A percentile compares a stretch with the other conserved stretches of the same genome.
Conservation (phyloP, 108 stramenopile genomes). For the Skeletonema potamos region DNA sequence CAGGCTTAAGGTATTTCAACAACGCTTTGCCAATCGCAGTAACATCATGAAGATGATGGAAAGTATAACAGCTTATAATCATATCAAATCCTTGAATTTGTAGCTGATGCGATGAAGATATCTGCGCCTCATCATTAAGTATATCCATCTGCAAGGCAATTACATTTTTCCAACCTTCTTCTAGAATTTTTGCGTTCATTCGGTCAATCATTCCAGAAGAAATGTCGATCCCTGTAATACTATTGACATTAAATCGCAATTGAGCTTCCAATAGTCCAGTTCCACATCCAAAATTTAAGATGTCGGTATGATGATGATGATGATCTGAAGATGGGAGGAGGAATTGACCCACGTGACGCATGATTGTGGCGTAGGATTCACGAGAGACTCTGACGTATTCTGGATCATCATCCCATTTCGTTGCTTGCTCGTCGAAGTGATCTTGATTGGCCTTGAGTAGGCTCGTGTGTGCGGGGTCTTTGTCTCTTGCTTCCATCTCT, state of each 20-base stretch:
- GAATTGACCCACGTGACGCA: background rate
- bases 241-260: background rate
- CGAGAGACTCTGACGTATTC: background rate
- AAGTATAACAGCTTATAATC: background rate
- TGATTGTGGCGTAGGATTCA: background rate
- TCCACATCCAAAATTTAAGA: background rate
- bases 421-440: background rate
- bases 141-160: background rate
- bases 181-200: background rate
- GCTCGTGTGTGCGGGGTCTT: background rate
- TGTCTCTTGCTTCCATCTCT: background rate
- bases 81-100: background rate
- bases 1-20: background rate
- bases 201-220: background rate
- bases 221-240: background rate
- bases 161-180: background rate
- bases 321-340: background rate
- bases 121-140: background rate
- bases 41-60: background rate
- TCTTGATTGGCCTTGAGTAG: background rate
- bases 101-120: background rate
- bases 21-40: background rate
- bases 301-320: background rate
- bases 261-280: background rate
- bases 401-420: background rate